Conservation (phyloP, 495 filamentous ascomycete genomes). For the Aspergillus steynii region DNA sequence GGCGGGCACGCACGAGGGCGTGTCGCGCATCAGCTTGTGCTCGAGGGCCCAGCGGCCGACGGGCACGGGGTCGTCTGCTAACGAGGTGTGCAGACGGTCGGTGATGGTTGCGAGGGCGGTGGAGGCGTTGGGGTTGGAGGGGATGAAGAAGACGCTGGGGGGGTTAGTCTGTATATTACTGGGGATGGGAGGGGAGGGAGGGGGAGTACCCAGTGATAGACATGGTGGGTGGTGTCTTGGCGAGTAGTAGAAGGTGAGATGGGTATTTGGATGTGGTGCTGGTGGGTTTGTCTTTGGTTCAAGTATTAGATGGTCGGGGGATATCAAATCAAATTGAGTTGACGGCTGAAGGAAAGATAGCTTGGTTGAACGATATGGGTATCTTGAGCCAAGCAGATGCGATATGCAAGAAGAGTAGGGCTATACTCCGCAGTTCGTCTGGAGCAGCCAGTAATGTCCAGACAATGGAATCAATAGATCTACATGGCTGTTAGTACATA, state of each 20-base stretch:
- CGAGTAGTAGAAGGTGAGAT: background rate
- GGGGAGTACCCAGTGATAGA: constrained; percentile 36
- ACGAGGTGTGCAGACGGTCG: constrained; percentile 42
- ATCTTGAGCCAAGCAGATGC: background rate
- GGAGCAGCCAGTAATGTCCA: background rate
- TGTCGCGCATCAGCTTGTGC: constrained; percentile 50
- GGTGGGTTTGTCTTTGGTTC: background rate
- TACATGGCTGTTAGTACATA: background rate
- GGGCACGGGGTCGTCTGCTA: constrained; percentile 39
- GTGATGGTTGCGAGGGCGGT: constrained; percentile 37
- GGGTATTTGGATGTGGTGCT: background rate
- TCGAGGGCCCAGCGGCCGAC: constrained; percentile 45
- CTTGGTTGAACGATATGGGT: background rate
- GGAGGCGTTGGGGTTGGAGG: constrained; percentile 42
- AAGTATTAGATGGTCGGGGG: background rate
- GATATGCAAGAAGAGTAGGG: background rate
- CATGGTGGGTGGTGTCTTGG: constrained; percentile 22
- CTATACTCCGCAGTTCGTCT: no score
- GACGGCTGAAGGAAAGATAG: background rate
- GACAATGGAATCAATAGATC: background rate
- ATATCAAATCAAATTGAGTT: no score
- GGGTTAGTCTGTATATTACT: constrained; percentile 8
- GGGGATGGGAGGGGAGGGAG: background rate
- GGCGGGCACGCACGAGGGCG: constrained; percentile 41
- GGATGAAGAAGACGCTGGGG: constrained; percentile 48